Percentiles rank a stretch among this genome's conserved stretches.
These are phyloP conservation scores for Spironucleus salmonicida DNA, from an alignment of 208 protist genomes.

Conservation along the genomic window DNA sequence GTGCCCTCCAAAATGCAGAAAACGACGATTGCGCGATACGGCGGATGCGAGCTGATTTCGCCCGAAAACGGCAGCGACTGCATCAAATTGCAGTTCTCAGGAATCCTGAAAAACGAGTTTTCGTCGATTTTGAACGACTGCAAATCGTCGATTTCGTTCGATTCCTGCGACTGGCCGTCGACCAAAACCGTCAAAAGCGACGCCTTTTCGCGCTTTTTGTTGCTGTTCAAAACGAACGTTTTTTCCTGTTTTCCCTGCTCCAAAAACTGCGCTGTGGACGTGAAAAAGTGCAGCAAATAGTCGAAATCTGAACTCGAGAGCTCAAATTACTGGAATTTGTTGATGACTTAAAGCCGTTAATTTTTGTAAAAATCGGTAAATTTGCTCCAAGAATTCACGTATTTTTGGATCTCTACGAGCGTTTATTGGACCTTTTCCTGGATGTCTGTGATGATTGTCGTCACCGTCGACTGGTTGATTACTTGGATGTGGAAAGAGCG, in stretches of 20 bases:
- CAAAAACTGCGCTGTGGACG: not conserved
- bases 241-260: not conserved
- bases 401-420: not conserved
- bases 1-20: not conserved
- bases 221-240: not conserved
- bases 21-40: not conserved
- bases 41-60: not conserved
- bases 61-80: too few relatives aligned
- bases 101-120: too few relatives aligned
- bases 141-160: too few relatives aligned
- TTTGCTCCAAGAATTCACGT: not conserved
- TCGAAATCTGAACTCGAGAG: not conserved
- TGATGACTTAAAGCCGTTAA: not conserved
- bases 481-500: not conserved
- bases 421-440: not conserved
- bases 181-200: too few relatives aligned
- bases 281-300: not conserved
- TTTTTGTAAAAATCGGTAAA: not conserved
- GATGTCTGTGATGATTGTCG: not conserved
- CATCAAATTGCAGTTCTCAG: too few relatives aligned
- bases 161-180: too few relatives aligned
- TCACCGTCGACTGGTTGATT: not conserved
- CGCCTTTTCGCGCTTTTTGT: too few relatives aligned
- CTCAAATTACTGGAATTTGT: not conserved
- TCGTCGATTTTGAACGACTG: too few relatives aligned